phyloP scores from a whole-genome alignment of 768 basidiomycete species.

The Cystoderma amianthinum region DNA sequence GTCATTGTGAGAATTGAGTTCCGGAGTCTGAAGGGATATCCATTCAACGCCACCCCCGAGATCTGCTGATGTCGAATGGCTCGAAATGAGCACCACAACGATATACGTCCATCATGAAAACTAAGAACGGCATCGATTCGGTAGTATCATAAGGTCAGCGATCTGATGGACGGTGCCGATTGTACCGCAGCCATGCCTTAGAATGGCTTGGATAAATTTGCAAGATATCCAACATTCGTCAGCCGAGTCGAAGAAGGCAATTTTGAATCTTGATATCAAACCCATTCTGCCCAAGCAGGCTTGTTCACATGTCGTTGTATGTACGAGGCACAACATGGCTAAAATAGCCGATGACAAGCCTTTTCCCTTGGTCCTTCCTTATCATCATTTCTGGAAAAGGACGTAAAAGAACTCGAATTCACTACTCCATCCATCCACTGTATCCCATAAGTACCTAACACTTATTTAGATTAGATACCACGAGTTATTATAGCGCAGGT shows the following conservation, averaged over 20 bases:
- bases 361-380: neutral
- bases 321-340: neutral
- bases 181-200: too few relatives aligned
- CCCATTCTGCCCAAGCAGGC: constrained; percentile 1
- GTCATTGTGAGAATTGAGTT: neutral
- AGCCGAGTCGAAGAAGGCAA: constrained; percentile 3
- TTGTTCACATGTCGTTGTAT: constrained; percentile 5
- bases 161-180: too few relatives aligned
- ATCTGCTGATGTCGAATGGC: neutral
- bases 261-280: constrained; percentile 4
- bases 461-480: neutral
- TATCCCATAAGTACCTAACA: neutral
- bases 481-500: neutral
- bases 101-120: too few relatives aligned
- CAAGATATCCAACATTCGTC: constrained; percentile 1
- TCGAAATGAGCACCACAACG: too few relatives aligned
- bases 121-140: too few relatives aligned
- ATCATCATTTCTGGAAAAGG: neutral
- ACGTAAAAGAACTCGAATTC: neutral
- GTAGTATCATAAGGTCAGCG: too few relatives aligned
- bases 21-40: neutral
- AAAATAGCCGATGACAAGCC: neutral
- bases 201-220: too few relatives aligned
- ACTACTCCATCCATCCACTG: neutral
- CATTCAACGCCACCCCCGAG: neutral